phyloP scores from a whole-genome alignment of 2,329 filamentous ascomycete species.

The Diaporthe vaccinii region DNA sequence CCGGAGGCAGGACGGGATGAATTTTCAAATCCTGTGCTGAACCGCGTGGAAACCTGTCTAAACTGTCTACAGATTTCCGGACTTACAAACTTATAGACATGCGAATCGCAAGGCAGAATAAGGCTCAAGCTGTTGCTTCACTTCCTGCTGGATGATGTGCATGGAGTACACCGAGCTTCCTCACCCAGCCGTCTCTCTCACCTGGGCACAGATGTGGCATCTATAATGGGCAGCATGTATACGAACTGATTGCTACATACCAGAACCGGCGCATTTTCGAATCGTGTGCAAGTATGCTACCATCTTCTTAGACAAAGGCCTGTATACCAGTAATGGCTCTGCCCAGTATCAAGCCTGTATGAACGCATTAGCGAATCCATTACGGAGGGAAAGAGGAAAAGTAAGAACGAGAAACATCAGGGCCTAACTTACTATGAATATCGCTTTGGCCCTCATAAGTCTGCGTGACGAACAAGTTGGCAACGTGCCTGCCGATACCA shows the following conservation, averaged over 20 bases:
- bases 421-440: conserved; percentile 83
- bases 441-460: conserved; percentile 99
- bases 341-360: conserved; percentile 74
- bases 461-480: conserved; percentile 96
- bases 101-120: too few relatives aligned
- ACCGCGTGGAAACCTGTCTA: not conserved
- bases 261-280: too few relatives aligned
- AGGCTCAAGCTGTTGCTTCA: not conserved
- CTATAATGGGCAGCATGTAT: not conserved
- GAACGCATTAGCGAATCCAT: conserved; percentile 45
- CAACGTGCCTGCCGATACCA: conserved; percentile 92
- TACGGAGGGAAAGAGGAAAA: not conserved
- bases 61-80: too few relatives aligned
- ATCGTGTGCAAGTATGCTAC: not conserved
- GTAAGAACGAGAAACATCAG: conserved; percentile 23
- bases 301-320: conserved; percentile 74
- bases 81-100: not conserved
- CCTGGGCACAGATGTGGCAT: not conserved
- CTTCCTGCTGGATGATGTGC: not conserved
- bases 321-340: conserved; percentile 80
- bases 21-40: not conserved
- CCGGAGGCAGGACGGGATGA: not conserved
- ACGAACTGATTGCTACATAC: not conserved
- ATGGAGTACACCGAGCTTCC: not conserved
- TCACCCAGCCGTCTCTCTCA: not conserved